A percentile compares a stretch with the other conserved stretches of the same genome.
These are phyloP conservation scores for Laburnicola sp. DNA, from an alignment of 2,329 filamentous ascomycete genomes.

Conservation along the genomic window DNA sequence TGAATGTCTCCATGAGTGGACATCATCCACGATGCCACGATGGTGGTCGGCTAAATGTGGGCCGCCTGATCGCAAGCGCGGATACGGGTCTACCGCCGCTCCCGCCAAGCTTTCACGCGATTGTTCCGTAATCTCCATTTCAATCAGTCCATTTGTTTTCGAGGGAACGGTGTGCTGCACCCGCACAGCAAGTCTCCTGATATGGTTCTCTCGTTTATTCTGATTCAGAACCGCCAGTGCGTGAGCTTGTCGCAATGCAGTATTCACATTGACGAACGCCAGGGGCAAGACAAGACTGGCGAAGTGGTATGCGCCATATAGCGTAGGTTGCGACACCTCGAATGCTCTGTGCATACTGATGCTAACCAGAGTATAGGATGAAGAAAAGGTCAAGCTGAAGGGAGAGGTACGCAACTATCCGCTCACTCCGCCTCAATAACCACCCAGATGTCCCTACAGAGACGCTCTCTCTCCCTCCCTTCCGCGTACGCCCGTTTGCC, in stretches of 20 bases:
- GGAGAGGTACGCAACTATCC: conserved; percentile 69
- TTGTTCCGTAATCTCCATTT: no score
- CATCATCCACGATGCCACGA: no score
- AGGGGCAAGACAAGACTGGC: conserved; percentile 98
- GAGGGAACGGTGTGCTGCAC: neutral
- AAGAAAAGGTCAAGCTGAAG: conserved; percentile 98
- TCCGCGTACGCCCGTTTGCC: no score
- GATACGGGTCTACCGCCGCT: no score
- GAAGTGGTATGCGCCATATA: conserved; percentile 99
- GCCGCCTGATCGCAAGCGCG: no score
- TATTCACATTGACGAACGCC: conserved; percentile 14
- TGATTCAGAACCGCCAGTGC: conserved; percentile 88
- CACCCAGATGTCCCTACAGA: no score
- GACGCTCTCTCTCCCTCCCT: no score
- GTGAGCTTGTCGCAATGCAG: neutral
- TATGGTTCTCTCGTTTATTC: conserved; percentile 79
- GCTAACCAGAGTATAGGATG: conserved; percentile 62
- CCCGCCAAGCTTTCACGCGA: no score
- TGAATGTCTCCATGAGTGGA: no score
- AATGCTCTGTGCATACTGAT: conserved; percentile 1
- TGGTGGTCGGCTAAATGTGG: no score
- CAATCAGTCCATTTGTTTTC: no score
- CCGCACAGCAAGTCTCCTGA: conserved; percentile 15
- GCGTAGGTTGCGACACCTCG: conserved; percentile 52
- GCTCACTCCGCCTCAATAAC: conserved; percentile 10